Percentiles rank a stretch among this genome's conserved stretches.
Conservation (phyloP, 2,329 filamentous ascomycete species). For the Apiospora malaysiana region DNA sequence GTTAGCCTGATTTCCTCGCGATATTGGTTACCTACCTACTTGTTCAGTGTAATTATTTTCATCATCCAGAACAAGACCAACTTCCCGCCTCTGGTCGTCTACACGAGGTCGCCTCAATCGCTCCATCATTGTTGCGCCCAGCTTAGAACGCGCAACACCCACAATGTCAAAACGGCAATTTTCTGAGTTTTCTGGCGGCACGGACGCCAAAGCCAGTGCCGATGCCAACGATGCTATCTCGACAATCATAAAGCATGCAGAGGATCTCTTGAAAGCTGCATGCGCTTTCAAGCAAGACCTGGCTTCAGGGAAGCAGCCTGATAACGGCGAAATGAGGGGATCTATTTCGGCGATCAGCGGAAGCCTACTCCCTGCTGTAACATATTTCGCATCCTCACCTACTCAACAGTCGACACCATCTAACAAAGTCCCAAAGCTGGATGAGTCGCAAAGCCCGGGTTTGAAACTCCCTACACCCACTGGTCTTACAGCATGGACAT, state of each 20-base stretch:
- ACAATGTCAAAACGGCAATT: constrained; percentile 48
- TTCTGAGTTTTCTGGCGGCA: constrained; percentile 29
- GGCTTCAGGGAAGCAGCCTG: constrained; percentile 29
- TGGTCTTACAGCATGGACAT: constrained; percentile 55
- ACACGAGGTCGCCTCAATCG: too few relatives aligned
- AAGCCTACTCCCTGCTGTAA: constrained; percentile 31
- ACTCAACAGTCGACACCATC: constrained; percentile 21
- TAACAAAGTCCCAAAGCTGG: constrained; percentile 35
- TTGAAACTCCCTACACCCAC: constrained; percentile 33
- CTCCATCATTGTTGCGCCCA: not conserved
- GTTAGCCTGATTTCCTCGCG: not conserved
- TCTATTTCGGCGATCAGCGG: constrained; percentile 31
- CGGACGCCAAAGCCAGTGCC: not conserved
- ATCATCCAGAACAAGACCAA: not conserved
- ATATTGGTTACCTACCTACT: not conserved
- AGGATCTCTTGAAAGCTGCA: constrained; percentile 47
- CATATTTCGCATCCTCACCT: constrained; percentile 26
- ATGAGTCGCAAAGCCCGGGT: constrained; percentile 20
- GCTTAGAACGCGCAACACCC: not conserved
- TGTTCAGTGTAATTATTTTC: not conserved
- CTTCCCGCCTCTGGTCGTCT: not conserved
- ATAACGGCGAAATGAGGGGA: constrained; percentile 24
- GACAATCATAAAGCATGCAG: constrained; percentile 41
- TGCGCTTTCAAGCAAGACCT: constrained; percentile 42
- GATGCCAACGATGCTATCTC: constrained; percentile 33